These are phyloP conservation scores for Hypomontagnella submonticulosa DNA, from an alignment of 495 filamentous ascomycete genomes.

Conservation along the genomic window DNA sequence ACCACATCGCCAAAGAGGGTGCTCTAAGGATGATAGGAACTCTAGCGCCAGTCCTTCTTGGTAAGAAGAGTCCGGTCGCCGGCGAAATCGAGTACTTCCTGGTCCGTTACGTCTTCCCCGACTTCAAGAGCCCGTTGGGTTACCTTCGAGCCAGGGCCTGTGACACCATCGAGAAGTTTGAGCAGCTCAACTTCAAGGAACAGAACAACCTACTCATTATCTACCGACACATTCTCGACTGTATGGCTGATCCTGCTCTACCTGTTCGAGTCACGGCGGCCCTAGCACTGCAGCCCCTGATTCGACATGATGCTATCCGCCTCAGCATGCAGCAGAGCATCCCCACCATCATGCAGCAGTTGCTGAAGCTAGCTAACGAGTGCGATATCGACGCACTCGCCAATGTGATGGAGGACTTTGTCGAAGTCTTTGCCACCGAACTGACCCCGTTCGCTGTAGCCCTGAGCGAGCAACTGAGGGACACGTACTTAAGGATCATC, in stretches of 20 bases:
- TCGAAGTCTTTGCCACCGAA: constrained; percentile 95
- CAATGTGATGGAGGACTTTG: constrained; percentile 99
- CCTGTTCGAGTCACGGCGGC: constrained; percentile 96
- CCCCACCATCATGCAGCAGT: constrained; percentile 99
- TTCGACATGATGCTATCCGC: constrained; percentile 93
- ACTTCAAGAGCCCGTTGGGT: constrained; percentile 92
- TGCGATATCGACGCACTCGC: constrained; percentile 93
- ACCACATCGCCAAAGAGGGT: constrained; percentile 94
- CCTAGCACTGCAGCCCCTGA: constrained; percentile 92
- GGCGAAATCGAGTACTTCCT: constrained; percentile 99
- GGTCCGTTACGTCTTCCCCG: constrained; percentile 96
- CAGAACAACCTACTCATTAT: constrained; percentile 92
- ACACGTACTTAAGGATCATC: constrained; percentile 95
- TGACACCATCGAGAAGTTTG: constrained; percentile 97
- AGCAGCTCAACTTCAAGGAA: constrained; percentile 95
- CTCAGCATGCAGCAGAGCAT: constrained; percentile 97
- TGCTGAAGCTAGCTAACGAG: constrained; percentile 95
- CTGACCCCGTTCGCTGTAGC: constrained; percentile 98
- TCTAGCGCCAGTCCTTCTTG: constrained; percentile 89
- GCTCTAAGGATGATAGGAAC: constrained; percentile 98
- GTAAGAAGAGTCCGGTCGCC: constrained; percentile 97
- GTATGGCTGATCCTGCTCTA: constrained; percentile 90
- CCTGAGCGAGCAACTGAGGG: constrained; percentile 92
- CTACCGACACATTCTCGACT: constrained; percentile 96
- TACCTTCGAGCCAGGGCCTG: constrained; percentile 95